Percentiles rank a stretch among this genome's conserved stretches.
phyloP scores from a whole-genome alignment of 2,329 filamentous ascomycete genomes.

The Escovopsis sp. region DNA sequence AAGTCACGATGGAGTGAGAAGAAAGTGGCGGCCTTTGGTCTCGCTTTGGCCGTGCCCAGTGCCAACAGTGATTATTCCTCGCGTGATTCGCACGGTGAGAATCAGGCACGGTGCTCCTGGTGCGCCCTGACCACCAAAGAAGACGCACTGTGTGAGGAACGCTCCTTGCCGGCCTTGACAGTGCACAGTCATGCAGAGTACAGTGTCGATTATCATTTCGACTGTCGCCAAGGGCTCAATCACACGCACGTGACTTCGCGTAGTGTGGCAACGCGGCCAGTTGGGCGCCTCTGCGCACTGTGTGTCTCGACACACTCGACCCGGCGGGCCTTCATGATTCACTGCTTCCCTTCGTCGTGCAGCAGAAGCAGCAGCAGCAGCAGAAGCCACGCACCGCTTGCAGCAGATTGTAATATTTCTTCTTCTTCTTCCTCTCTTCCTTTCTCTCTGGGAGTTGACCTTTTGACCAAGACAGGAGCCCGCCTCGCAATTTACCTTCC shows the following conservation, averaged over 20 bases:
- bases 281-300: constrained; percentile 14
- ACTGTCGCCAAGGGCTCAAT: constrained; percentile 7
- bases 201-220: constrained; percentile 2
- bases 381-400: constrained; percentile 10
- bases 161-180: constrained; percentile 2
- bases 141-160: no score
- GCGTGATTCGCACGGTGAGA: constrained; percentile 6
- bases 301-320: constrained; percentile 9
- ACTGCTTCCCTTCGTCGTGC: no score
- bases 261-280: constrained; percentile 14
- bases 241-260: constrained; percentile 19
- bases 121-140: constrained; percentile 9
- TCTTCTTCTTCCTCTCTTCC: constrained; percentile 4
- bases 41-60: constrained; percentile 7
- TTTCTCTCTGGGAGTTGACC: not conserved
- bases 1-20: not conserved
- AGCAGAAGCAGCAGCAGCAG: not conserved
- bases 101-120: constrained; percentile 20
- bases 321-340: no score
- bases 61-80: constrained; percentile 6
- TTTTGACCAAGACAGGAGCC: no score
- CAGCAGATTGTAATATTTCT: constrained; percentile 15
- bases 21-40: not conserved
- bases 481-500: no score
- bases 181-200: constrained; percentile 7